phyloP scores from a whole-genome alignment of 257 asterid species.

The Jaltomata sinuosa region DNA sequence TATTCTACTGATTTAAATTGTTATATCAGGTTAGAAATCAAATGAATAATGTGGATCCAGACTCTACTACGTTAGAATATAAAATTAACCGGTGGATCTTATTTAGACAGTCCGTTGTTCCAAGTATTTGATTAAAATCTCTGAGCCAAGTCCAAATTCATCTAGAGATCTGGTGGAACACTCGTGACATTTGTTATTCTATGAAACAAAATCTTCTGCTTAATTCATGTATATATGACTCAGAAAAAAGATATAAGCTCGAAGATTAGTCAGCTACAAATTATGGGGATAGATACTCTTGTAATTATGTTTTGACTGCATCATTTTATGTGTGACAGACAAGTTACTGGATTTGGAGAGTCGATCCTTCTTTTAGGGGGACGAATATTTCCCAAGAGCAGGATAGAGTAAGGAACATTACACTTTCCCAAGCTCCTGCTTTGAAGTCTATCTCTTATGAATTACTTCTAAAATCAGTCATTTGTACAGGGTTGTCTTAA shows the following conservation, averaged over 20 bases:
- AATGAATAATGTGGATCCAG: neutral
- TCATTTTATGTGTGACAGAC: slow-evolving; percentile 28
- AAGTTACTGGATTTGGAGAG: slow-evolving; percentile 70
- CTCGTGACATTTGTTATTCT: neutral
- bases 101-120: neutral
- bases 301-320: neutral
- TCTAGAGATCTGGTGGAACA: neutral
- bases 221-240: neutral
- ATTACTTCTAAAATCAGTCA: slow-evolving; percentile 1
- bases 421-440: neutral
- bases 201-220: neutral
- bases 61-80: neutral
- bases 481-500: slow-evolving; percentile 49
- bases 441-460: neutral
- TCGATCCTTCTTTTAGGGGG: slow-evolving; percentile 45
- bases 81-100: neutral
- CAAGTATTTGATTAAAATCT: neutral
- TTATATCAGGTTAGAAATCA: neutral
- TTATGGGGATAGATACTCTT: neutral
- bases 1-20: neutral
- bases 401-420: slow-evolving; percentile 35
- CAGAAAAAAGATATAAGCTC: neutral
- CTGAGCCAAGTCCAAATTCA: neutral
- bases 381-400: slow-evolving; percentile 24
- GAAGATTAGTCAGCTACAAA: neutral